Base-by-base conservation (phyloP, 208 protist species). In the Leishmania gerbilli region DNA sequence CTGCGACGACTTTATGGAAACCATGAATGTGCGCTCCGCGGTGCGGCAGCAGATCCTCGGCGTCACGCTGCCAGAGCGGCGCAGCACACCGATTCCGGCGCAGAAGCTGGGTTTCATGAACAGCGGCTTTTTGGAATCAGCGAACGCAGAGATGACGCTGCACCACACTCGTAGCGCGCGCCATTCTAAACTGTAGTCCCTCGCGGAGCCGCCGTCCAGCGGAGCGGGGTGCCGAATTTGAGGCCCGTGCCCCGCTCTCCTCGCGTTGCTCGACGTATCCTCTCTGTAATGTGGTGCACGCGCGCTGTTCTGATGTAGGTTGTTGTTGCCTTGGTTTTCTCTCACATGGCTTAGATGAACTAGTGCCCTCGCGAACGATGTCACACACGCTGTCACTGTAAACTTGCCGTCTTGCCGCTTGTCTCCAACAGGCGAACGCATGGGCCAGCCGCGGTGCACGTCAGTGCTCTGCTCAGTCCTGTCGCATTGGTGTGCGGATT, bases 1-100 rank as follows among this genome's bases (percentile, higher is more conserved):
- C 47, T 96, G 92, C 84, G 94, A 97, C 80, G 80, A 95, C 84
- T 96, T 97, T 79, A 79, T 74, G 51, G 90, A 95, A 49, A 95
- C 91, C 34, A 93, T 96, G 92, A 90, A 95, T 72, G 82, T 68
- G 24, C 84, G 72, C 40, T 91, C 92, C n/a, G 85, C 87, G 11
- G 87, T 87, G 76, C 88, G 92, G 62, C 84, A 87, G 76, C 64
- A 86, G 55, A 77, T 95, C 17, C 80, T 95, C 7, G 92, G 94
- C 31, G 77, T 72, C 47, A 88, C 90, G 74, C 77, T 92, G 51
- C 72, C 62, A 19, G 9, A 56, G 42, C 89, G 93, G 0, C 71
- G 83, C 34, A 62, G 75, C 19, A 81, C 81, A 42, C 86, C 92
- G 2, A 95, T 95, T 55, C 87, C 92, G 11, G 76, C 87, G 31